phyloP scores from a whole-genome alignment of 805 yeast genomes.

The Yamadazyma insecticola region DNA sequence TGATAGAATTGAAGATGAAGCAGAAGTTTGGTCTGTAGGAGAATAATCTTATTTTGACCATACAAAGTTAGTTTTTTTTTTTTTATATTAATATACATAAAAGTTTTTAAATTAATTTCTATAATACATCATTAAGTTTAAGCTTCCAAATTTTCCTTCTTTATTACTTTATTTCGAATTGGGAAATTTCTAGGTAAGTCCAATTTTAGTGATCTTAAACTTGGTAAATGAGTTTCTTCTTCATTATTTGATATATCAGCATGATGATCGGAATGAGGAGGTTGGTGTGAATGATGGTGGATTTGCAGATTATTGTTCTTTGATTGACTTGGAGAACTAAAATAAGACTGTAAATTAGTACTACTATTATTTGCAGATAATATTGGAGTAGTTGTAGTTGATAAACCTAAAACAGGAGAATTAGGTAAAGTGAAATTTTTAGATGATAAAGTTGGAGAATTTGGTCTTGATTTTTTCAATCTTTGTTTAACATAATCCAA shows the following conservation, averaged over 20 bases:
- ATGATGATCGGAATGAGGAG: constrained; percentile 9
- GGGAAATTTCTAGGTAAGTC: constrained; percentile 44
- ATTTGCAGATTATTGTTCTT: constrained; percentile 3
- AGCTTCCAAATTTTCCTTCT: constrained; percentile 17
- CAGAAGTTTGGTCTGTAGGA: constrained; percentile 86
- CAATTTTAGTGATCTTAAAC: constrained; percentile 46
- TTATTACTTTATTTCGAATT: constrained; percentile 16
- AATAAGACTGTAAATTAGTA: constrained; percentile 33
- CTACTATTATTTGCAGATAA: constrained; percentile 38
- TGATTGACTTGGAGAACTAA: constrained; percentile 24
- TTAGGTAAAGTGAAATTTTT: constrained; percentile 38
- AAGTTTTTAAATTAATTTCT: constrained; percentile 1
- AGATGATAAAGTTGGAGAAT: constrained; percentile 34
- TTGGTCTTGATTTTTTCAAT: constrained; percentile 47
- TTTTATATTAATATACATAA: constrained; percentile 3
- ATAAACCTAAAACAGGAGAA: constrained; percentile 39
- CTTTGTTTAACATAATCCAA: constrained; percentile 43
- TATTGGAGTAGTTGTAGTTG: constrained; percentile 36
- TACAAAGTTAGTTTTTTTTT: neutral
- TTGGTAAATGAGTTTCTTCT: constrained; percentile 31
- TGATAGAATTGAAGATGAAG: constrained; percentile 82
- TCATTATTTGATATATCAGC: constrained; percentile 6
- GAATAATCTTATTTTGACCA: too few species aligned
- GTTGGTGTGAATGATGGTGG: constrained; percentile 5
- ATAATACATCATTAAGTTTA: constrained; percentile 8